A percentile compares a stretch with the other conserved stretches of the same genome.
Conservation (phyloP, 140 eudicot species). For the Senecio squalidus region DNA sequence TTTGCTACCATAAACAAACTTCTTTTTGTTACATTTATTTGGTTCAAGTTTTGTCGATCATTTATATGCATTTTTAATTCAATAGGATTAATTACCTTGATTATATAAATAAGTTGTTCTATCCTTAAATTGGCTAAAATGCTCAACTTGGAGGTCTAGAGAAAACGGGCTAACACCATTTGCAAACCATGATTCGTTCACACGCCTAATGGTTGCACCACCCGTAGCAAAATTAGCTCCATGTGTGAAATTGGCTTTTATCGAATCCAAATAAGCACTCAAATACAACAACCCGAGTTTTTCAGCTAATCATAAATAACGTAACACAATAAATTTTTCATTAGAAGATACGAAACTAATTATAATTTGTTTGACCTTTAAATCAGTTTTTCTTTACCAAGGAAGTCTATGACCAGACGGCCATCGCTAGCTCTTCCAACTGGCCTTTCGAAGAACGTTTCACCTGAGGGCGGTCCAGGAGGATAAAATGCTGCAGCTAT, state of each 20-base stretch:
- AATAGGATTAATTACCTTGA: constrained; percentile 32
- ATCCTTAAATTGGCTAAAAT: constrained; percentile 51
- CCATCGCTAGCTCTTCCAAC: constrained; percentile 64
- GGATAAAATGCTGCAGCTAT: constrained; percentile 66
- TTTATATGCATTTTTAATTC: neutral
- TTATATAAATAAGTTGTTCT: constrained; percentile 43
- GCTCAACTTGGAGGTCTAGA: constrained; percentile 59
- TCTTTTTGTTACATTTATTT: neutral
- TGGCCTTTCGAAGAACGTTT: constrained; percentile 52
- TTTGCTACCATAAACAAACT: constrained; percentile 21
- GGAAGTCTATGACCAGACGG: constrained; percentile 70
- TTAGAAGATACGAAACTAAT: neutral
- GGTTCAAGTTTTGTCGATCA: neutral
- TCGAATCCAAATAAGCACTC: constrained; percentile 66
- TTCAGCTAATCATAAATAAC: constrained; percentile 40
- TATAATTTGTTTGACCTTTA: neutral
- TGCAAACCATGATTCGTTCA: constrained; percentile 47
- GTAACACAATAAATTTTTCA: constrained; percentile 3
- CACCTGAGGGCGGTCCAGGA: constrained; percentile 41
- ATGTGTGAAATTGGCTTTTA: constrained; percentile 54
- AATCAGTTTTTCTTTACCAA: constrained; percentile 31
- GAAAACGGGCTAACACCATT: constrained; percentile 60
- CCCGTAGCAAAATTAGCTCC: constrained; percentile 89
- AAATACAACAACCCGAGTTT: constrained; percentile 44
- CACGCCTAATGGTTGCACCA: constrained; percentile 66